Conservation (phyloP, 495 filamentous ascomycete species). For the Aspergillus incahuasiensis region DNA sequence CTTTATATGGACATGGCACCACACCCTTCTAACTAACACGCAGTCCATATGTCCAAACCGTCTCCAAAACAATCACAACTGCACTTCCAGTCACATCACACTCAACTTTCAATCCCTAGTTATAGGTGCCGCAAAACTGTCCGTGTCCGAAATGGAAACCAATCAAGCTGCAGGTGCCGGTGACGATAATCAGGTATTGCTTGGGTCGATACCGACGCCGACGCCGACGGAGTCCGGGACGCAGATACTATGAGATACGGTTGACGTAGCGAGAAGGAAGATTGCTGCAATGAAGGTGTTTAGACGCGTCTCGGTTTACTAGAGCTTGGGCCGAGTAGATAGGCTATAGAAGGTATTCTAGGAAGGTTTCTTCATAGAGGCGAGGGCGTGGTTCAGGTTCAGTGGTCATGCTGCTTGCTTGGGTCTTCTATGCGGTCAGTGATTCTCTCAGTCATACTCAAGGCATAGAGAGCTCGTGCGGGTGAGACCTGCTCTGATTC, state of each 20-base stretch:
- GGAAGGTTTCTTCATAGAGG: background rate
- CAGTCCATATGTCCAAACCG: background rate
- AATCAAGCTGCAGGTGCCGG: background rate
- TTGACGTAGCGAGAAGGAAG: background rate
- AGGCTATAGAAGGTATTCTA: too few species aligned
- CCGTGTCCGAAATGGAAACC: background rate
- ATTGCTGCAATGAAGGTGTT: background rate
- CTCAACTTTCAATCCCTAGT: background rate
- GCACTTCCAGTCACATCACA: background rate
- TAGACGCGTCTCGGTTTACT: background rate
- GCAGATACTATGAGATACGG: background rate
- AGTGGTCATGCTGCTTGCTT: too few species aligned
- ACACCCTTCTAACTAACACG: background rate
- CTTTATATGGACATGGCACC: too few species aligned
- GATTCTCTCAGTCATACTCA: too few species aligned
- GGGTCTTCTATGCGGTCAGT: too few species aligned
- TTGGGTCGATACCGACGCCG: background rate
- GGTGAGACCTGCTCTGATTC: too few species aligned
- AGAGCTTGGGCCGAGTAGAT: background rate
- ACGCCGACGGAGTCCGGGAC: background rate
- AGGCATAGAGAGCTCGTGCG: too few species aligned
- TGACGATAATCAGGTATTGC: background rate
- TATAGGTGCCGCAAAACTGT: background rate
- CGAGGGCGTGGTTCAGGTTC: background rate
- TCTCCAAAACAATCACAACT: background rate